These are phyloP conservation scores for Lodderomyces elongisporus DNA, from an alignment of 1,139 yeast genomes.

Conservation along the genomic window DNA sequence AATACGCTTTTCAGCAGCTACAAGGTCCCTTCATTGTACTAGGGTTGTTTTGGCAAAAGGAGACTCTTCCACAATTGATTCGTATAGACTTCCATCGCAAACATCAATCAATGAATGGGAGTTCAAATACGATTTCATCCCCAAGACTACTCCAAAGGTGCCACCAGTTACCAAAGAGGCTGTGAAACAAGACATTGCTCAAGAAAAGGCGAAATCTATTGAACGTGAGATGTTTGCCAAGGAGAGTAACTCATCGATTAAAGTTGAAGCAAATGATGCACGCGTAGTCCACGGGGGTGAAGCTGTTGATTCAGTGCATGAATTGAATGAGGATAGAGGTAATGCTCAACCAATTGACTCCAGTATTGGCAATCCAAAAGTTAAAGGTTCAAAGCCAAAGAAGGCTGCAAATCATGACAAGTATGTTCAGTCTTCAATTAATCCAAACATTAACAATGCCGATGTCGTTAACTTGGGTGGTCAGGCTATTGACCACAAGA, in stretches of 20 bases:
- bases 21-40: conserved; percentile 7
- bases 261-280: conserved; percentile 43
- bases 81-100: conserved; percentile 42
- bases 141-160: conserved; percentile 42
- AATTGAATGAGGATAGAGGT: conserved; percentile 35
- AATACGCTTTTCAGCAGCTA: no score
- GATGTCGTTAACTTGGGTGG: conserved; percentile 38
- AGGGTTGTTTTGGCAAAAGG: conserved; percentile 28
- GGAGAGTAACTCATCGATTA: conserved; percentile 35
- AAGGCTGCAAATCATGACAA: conserved; percentile 40
- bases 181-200: conserved; percentile 45
- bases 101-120: conserved; percentile 47
- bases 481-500: conserved; percentile 35
- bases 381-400: conserved; percentile 11
- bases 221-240: conserved; percentile 38
- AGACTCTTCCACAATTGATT: conserved; percentile 44
- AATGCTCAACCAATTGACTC: conserved; percentile 23
- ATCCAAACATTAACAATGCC: conserved; percentile 37
- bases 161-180: conserved; percentile 52
- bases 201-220: conserved; percentile 34
- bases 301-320: conserved; percentile 35
- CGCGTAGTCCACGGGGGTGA: conserved; percentile 44
- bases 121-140: conserved; percentile 48
- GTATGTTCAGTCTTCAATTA: conserved; percentile 39
- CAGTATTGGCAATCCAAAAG: conserved; percentile 12